Base-by-base conservation (phyloP, 805 yeast species). In the Metschnikowia reukaufii region DNA sequence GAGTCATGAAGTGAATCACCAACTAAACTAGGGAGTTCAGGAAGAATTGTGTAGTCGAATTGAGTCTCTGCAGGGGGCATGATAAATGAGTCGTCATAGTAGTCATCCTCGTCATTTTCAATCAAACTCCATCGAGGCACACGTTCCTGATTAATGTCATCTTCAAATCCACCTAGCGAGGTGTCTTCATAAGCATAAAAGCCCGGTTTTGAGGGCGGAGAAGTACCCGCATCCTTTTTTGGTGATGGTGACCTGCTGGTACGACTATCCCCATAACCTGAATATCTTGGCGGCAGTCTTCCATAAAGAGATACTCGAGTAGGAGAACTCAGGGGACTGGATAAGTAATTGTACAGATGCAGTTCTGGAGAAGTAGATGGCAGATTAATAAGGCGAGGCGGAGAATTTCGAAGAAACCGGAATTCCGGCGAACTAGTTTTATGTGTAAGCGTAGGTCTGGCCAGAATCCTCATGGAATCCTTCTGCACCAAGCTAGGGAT, bases 1-100 rank as follows among this genome's bases (percentile, higher is more conserved):
- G 36, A 23, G 16, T n/a, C 20, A 16, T 43, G 37, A 9, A 36
- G 17, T 3, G 36, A 6, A 16, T 36, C 42, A 7, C 40, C 42
- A 9, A 17, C 7, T 31, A 20, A 52, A 25, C 36, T 47, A 9
- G 65, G 74, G 6, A 69, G 54, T 25, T 68, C 72, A 0, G 74
- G 74, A 16, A 69, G 50, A 7, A 57, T 59, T 1, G 70, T 63
- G 45, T 65, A 68, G 52, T 69, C 73, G 52, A 69, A 68, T 46
- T 54, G 18, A 59, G 47, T 6, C 44, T 33, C 44, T 4, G 19
- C 45, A 1, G 48, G 57, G 2, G 66, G 65, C 4, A 68, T 59
- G 37, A 60, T 41, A 25, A 53, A 49, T 2, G 53, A 49, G 15
- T 49, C 52, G 31, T 52, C 52, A 31, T 44, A 49, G 38, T 54